These are phyloP conservation scores for Tolypocladium tropicale DNA, from an alignment of 2,329 filamentous ascomycete genomes.

Conservation along the genomic window DNA sequence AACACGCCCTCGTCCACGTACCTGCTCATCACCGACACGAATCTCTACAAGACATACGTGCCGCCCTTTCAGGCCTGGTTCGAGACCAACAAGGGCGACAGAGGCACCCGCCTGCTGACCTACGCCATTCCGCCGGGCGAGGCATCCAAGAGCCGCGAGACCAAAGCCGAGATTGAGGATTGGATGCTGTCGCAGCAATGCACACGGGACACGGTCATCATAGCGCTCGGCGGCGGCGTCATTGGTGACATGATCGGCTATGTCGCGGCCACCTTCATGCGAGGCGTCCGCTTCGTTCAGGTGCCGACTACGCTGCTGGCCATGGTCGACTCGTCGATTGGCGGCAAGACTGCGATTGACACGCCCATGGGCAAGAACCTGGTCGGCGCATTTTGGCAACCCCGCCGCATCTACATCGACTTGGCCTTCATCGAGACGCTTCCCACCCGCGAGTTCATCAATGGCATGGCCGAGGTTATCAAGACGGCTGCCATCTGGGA, in stretches of 20 bases:
- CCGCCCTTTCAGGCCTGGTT: conserved; percentile 53
- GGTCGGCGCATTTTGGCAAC: conserved; percentile 94
- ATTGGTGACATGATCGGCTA: conserved; percentile 98
- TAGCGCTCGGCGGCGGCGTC: conserved; percentile 89
- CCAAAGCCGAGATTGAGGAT: conserved; percentile 92
- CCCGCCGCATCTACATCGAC: conserved; percentile 88
- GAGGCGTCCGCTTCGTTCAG: conserved; percentile 90
- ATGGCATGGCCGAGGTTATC: conserved; percentile 96
- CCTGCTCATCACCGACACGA: conserved; percentile 93
- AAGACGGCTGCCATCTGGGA: conserved; percentile 98
- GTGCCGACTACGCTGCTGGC: conserved; percentile 89
- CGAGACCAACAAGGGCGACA: conserved; percentile 14
- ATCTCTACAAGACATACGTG: conserved; percentile 72
- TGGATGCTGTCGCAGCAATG: conserved; percentile 92
- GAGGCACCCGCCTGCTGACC: conserved; percentile 60
- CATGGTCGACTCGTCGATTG: conserved; percentile 98
- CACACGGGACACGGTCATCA: conserved; percentile 87
- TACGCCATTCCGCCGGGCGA: conserved; percentile 87
- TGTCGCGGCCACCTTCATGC: conserved; percentile 97
- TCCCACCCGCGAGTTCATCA: conserved; percentile 86
- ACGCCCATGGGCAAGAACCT: conserved; percentile 94
- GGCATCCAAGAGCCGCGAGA: conserved; percentile 84
- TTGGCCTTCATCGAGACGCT: conserved; percentile 84
- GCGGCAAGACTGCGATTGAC: conserved; percentile 96
- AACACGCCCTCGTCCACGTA: conserved; percentile 82